Base-by-base conservation (phyloP, 2,329 filamentous ascomycete genomes). In the Ophiognomonia clavigignenti-juglandacearum region DNA sequence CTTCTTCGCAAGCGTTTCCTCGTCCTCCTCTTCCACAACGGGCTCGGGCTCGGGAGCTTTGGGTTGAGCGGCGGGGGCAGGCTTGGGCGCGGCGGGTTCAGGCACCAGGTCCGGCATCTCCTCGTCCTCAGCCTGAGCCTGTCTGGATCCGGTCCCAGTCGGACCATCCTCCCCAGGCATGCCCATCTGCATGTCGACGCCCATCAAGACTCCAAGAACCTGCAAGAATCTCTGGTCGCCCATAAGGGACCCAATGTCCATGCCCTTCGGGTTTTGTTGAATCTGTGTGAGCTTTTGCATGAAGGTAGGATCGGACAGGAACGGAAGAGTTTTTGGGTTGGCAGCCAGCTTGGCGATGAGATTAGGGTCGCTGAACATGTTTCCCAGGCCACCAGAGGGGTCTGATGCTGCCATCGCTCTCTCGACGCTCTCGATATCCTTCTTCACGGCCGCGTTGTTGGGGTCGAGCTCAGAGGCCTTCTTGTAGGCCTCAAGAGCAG, bases 301-400 rank as follows among this genome's bases (percentile, higher is more conserved):
- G 72, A 98, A 98, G 23, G 81, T 73, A 9, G 85, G 77, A 61
- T 98, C 93, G 49, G 82, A 85, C 26, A 98, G 82, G 59, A 86
- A 81, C 11, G 75, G 66, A 55, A 85, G 84, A 10, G 95, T 98
- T 82, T 97, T 97, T 53, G 95, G 93, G 74, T 97, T 97, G 59
- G 72, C 79, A 54, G 91, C 90, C 49, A 98, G 83, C 75, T 98
- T 98, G 65, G 88, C 79, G 54, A 95, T 76, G 56, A 98, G 73
- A 61, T 90, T 82, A 16, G 93, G 93, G 65, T 98, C 95, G 64
- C 82, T 92, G 77, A 98, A 97, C 78, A 98, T 91, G 64, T 83
- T 80, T 57, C 87, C 88, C n/a, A 98, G 74, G 38, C 90, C 89
- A 45, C 79, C 87, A 31, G 73, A 76, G 7, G 86, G 49, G 38